These are phyloP conservation scores for Chaetothyriales sp. DNA, from an alignment of 2,329 filamentous ascomycete genomes.

Conservation along the genomic window DNA sequence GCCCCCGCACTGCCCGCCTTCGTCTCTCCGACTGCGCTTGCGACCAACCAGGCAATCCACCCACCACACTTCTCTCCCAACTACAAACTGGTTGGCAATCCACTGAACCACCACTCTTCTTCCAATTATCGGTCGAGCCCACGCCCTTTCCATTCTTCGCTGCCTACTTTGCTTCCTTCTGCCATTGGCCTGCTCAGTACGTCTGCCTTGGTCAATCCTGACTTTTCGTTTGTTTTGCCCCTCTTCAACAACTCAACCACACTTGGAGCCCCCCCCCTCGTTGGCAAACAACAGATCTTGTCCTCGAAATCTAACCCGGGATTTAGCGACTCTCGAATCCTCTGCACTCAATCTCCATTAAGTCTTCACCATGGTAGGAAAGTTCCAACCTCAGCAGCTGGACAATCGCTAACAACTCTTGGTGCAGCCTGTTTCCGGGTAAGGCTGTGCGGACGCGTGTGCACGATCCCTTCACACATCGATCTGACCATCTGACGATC, in stretches of 20 bases:
- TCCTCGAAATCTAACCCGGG: background rate
- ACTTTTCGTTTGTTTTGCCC: background rate
- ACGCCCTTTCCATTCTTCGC: background rate
- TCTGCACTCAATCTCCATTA: background rate
- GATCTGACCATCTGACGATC: constrained; percentile 4
- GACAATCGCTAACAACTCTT: constrained; percentile 2
- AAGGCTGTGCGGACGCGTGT: constrained; percentile 7
- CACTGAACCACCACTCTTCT: background rate
- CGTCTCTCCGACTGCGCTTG: constrained; percentile 1
- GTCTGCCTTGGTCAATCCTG: background rate
- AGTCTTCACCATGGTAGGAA: constrained; percentile 11
- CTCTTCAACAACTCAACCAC: background rate
- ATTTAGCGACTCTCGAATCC: background rate
- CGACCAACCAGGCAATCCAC: constrained; percentile 1
- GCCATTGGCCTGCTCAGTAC: background rate
- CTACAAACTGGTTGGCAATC: background rate
- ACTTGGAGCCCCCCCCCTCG: background rate
- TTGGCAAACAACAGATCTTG: background rate
- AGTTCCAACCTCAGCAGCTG: background rate
- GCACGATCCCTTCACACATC: constrained; percentile 1
- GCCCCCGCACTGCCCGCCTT: background rate
- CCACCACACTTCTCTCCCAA: constrained; percentile 1
- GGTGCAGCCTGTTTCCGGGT: constrained; percentile 17
- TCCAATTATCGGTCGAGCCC: too few relatives aligned
- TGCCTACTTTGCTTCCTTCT: background rate